Base-by-base conservation (phyloP, 306 rosid species). In the Hippophae tibetana region DNA sequence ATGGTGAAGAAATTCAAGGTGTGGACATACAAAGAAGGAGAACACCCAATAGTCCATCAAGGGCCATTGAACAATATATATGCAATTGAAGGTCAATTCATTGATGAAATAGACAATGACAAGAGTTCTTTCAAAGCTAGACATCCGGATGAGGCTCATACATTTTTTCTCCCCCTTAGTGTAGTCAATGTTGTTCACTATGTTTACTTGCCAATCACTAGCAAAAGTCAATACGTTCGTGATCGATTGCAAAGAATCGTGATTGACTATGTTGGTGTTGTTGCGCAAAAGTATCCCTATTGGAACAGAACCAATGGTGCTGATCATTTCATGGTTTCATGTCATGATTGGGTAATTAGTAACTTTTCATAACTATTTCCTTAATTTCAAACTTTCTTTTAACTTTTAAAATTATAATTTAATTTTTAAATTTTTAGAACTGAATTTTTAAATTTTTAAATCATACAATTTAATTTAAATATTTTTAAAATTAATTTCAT, bases 1-100 rank as follows among this genome's bases (percentile, higher is more conserved):
- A 82, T 82, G 87, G 54, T 42, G 65, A 72, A 72, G 79, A 78
- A 77, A 66, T 69, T 82, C 76, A 82, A 78, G 62, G 68, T 82
- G 60, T 82, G 87, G 87, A 63, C 66, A 41, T 82, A 78, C 67
- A 67, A 50, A 47, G 84, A 82, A 75, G 87, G 87, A 50, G 84
- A 75, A 43, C 70, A 27, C 8, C 87, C 84, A 13, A 27, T 81
- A 11, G 66, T 75, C 27, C 87, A 81, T 54, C 63, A 41, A 40
- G 87, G 81, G 26, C 84, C 87, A 23, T 2, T 63, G 50, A 72
- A 72, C 60, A 52, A 71, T 69, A 75, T 81, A 27, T 78, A 81
- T 47, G 84, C 69, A 54, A 78, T 81, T 13, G 87, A 81, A 47
- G 87, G 87, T 12, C 87, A 78, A 13, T 72, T 81, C 77, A 69